phyloP scores from a whole-genome alignment of 2,329 filamentous ascomycete species.

The Sclerotinia sclerotiorum region DNA sequence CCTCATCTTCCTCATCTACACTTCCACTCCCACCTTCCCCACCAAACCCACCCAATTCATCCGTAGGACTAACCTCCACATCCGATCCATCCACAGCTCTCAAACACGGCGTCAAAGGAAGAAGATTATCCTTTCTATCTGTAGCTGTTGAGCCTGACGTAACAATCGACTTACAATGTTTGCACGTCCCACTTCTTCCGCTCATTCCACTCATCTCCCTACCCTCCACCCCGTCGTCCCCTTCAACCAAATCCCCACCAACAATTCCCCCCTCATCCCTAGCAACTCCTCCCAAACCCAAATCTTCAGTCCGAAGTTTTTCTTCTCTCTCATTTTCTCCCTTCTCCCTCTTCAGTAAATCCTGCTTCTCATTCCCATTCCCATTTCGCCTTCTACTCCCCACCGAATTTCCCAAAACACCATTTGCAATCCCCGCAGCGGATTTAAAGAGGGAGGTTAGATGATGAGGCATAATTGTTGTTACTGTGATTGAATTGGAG shows the following conservation, averaged over 20 bases:
- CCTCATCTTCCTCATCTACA: neutral
- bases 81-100: neutral
- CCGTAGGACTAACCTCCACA: neutral
- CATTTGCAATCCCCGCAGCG: neutral
- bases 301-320: too few species aligned
- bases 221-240: too few species aligned
- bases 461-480: neutral
- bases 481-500: too few species aligned
- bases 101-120: neutral
- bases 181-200: neutral
- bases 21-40: too few species aligned
- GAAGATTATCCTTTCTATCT: neutral
- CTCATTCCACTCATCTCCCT: neutral
- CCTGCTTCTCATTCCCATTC: too few species aligned
- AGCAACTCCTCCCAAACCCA: too few species aligned
- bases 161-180: neutral
- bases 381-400: too few species aligned
- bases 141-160: neutral
- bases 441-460: slow-evolving; percentile 1
- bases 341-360: too few species aligned
- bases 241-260: too few species aligned
- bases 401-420: neutral
- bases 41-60: neutral
- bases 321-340: too few species aligned
- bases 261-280: too few species aligned